These are phyloP conservation scores for Salmacisia buchloeana DNA, from an alignment of 1,284 basidiomycete species.

Conservation along the genomic window DNA sequence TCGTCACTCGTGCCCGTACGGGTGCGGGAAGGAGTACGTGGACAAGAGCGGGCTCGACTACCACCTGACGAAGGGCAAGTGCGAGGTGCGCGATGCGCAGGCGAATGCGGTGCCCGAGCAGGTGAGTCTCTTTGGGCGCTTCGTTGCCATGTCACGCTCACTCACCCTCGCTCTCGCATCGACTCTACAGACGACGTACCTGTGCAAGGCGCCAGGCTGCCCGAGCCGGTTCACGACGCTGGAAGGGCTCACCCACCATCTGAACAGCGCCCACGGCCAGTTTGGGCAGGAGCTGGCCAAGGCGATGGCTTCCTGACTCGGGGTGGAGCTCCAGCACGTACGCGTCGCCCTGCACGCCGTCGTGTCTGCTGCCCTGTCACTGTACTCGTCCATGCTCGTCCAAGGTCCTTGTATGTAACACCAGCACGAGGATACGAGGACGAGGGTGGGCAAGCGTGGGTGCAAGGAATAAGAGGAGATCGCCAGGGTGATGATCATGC, in stretches of 20 bases:
- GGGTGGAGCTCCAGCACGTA: not conserved
- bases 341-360: not conserved
- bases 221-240: not conserved
- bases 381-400: not conserved
- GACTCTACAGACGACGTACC: not conserved
- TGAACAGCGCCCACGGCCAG: not conserved
- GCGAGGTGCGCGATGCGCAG: not conserved
- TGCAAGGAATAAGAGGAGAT: too few relatives aligned
- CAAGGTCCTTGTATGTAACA: too few relatives aligned
- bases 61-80: not conserved
- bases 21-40: not conserved
- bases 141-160: not conserved
- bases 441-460: too few relatives aligned
- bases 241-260: not conserved
- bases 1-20: too few relatives aligned
- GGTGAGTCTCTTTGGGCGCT: not conserved
- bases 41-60: not conserved
- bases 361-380: too few relatives aligned
- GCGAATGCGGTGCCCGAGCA: not conserved
- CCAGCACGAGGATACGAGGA: too few relatives aligned
- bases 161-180: not conserved
- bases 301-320: not conserved
- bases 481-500: too few relatives aligned
- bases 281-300: not conserved
- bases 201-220: conserved; percentile 4